Evolutionary conservation across 2,329 filamentous ascomycete species (phyloP), one percentile per base, ranked within the genome.

Genomic region (Chalaropsis thielavioides): DNA sequence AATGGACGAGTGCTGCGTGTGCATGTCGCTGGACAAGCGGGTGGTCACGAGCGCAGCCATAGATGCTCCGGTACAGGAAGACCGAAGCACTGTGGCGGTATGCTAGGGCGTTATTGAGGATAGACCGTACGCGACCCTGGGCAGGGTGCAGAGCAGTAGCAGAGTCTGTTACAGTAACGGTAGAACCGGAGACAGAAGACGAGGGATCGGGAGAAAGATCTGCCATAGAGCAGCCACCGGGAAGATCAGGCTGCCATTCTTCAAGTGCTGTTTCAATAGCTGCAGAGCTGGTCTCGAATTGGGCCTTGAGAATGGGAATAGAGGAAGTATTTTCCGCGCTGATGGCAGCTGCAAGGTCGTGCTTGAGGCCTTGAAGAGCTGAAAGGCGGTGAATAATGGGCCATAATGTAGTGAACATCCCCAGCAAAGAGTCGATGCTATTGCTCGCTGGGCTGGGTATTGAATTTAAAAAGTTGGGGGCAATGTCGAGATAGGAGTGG

Each of bases 331-430:
- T 75, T 15, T 76, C 75, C 22, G 73, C 72, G 7, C 71, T 70
- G 19, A 77, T 72, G 6, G 81, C 80, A 4, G 71, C 71, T 65
- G 80, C 77, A 1, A 84, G 74, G 58, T 81, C 78, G 15, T 73
- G 75, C 69, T 83, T 84, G 15, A 83, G 74, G 1, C 78, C 76
- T 0, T 79, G 73, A 0, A 86, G 76, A 66, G 78, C 81, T 0
- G 82, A 83, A 1, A 86, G 76, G 10, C 80, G 80, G 69, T 86
- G 82, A 67, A 85, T 83, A 19, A 85, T 80, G 11, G 83, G 83
- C 83, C 83, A 86, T 0, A 86, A 73, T 2, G 82, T 82, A 1
- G 81, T 84, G 1, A 82, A 80, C 75, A 86, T 81, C 24, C 83
- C 83, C 1, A 86, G 78, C 1, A 86, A 75, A 2, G 81, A 81